Evolutionary conservation across 2,329 filamentous ascomycete genomes (phyloP).

Genomic region (Rhinocladiella similis): DNA sequence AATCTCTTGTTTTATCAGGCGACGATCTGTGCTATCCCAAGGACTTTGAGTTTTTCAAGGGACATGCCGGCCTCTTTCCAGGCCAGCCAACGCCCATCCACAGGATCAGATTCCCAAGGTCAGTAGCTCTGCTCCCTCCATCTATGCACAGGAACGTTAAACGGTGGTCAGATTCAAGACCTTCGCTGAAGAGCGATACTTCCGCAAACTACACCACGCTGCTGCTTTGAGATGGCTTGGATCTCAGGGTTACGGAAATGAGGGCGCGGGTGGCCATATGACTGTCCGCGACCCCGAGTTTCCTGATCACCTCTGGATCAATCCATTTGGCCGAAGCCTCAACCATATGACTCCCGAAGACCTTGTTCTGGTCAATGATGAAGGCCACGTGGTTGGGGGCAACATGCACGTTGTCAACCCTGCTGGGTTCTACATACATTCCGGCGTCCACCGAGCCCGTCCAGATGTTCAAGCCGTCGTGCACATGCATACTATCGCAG

Average conservation of each 20-base stretch:
- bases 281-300: too few species aligned
- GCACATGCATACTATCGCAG: background rate
- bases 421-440: background rate
- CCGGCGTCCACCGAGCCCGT: background rate
- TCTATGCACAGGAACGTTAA: too few species aligned
- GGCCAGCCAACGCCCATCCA: too few species aligned
- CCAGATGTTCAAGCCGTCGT: background rate
- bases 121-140: too few species aligned
- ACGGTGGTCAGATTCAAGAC: too few species aligned
- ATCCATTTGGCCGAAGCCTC: background rate
- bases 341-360: background rate
- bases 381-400: background rate
- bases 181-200: too few species aligned
- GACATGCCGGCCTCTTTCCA: too few species aligned
- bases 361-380: background rate
- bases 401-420: background rate
- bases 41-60: too few species aligned
- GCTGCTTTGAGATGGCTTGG: conserved; percentile 37
- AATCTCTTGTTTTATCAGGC: too few species aligned
- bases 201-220: conserved; percentile 38
- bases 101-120: too few species aligned
- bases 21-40: too few species aligned
- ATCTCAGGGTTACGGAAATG: conserved; percentile 30
- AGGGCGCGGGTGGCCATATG: too few species aligned
- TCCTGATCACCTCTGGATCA: background rate